phyloP scores from a whole-genome alignment of 345 rosid species.

The Clarkia xantiana region DNA sequence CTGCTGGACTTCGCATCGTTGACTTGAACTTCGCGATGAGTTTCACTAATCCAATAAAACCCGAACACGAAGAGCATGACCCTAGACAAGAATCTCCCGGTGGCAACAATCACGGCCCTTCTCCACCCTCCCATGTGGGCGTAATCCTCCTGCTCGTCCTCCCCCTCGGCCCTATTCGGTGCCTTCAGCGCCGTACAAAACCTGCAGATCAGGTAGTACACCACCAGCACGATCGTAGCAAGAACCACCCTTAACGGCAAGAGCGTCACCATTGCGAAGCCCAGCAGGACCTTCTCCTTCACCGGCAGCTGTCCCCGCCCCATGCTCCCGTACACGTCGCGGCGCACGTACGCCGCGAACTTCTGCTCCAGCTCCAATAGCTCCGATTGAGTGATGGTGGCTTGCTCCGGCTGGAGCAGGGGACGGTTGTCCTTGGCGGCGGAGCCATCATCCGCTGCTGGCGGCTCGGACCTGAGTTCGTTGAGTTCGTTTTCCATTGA shows the following conservation, averaged over 20 bases:
- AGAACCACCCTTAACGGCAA: constrained; percentile 56
- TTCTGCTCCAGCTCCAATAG: constrained; percentile 72
- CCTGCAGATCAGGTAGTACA: constrained; percentile 69
- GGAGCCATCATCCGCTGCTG: constrained; percentile 13
- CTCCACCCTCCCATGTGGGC: constrained; percentile 95
- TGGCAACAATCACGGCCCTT: constrained; percentile 44
- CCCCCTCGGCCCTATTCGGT: constrained; percentile 57
- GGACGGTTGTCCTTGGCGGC: constrained; percentile 63
- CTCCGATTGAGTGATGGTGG: constrained; percentile 20
- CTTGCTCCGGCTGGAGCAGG: constrained; percentile 48
- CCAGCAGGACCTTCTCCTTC: constrained; percentile 46
- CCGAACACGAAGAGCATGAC: constrained; percentile 74
- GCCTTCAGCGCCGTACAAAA: constrained; percentile 61
- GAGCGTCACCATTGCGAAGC: constrained; percentile 47
- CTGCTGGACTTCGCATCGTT: constrained; percentile 11
- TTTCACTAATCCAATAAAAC: constrained; percentile 74
- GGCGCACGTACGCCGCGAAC: constrained; percentile 76
- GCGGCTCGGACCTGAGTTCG: constrained; percentile 27
- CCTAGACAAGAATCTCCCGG: constrained; percentile 62
- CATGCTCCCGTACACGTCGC: constrained; percentile 73
- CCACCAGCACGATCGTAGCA: constrained; percentile 34
- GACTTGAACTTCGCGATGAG: constrained; percentile 7
- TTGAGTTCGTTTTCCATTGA: constrained; percentile 58
- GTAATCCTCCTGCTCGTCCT: constrained; percentile 74
- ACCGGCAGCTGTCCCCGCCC: constrained; percentile 71